Evolutionary conservation across 495 filamentous ascomycete genomes (phyloP).

Genomic region (Aspergillus asperescens): DNA sequence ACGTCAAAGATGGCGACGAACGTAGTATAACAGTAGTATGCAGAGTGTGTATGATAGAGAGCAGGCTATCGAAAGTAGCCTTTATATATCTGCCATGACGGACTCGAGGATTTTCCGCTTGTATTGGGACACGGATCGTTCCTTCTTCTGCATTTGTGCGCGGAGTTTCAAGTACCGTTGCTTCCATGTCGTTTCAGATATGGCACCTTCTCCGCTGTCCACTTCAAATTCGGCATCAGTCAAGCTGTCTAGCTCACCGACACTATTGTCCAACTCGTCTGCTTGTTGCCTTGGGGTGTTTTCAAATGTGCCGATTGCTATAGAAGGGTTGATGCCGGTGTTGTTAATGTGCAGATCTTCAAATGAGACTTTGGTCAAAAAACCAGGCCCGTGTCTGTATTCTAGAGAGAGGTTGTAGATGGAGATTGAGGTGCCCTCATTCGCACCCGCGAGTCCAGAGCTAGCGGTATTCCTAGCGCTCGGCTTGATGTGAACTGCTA

Average conservation of each 20-base stretch:
- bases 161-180: slow-evolving; percentile 44
- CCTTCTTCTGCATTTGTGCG: slow-evolving; percentile 46
- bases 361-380: slow-evolving; percentile 30
- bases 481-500: slow-evolving; percentile 24
- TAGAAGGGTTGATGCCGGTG: neutral
- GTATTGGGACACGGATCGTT: slow-evolving; percentile 45
- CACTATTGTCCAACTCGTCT: slow-evolving; percentile 16
- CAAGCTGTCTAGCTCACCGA: slow-evolving; percentile 19
- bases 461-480: neutral
- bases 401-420: slow-evolving; percentile 31
- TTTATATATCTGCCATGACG: slow-evolving; percentile 48
- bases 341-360: slow-evolving; percentile 23
- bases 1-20: neutral
- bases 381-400: slow-evolving; percentile 24
- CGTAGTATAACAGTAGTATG: slow-evolving; percentile 2
- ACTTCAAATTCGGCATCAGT: slow-evolving; percentile 33
- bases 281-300: slow-evolving; percentile 3
- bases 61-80: neutral
- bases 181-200: slow-evolving; percentile 38
- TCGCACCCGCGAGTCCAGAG: neutral
- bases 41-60: neutral
- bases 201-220: slow-evolving; percentile 20
- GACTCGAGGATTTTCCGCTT: slow-evolving; percentile 53
- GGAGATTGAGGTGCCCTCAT: neutral
- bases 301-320: slow-evolving; percentile 3